Evolutionary conservation across 129 eudicot genomes (phyloP), one percentile per base, ranked within the genome.

Genomic region (sunflower (Helianthus annuus)): DNA sequence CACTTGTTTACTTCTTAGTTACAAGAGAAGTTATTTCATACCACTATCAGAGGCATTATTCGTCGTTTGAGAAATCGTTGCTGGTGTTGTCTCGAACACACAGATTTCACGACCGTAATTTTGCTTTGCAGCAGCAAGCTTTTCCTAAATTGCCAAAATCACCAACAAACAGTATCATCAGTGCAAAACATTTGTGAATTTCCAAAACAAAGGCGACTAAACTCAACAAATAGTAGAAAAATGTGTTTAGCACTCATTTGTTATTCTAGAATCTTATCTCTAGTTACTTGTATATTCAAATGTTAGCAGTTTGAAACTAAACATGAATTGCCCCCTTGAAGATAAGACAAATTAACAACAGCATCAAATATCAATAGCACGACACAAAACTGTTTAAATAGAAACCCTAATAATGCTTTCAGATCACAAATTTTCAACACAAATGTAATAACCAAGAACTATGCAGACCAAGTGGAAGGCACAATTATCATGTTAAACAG

Each of bases 91-190:
- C 80, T 89, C 89, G 62, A 93, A 89, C 11, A 93, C 96, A 69
- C 89, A 84, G 39, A 93, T 83, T 39, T 89, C 98, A 72, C 91
- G 80, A 38, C 98, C 98, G 75, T 78, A 87, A 65, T 52, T 87
- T 70, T 82, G 83, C 75, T 80, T 89, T 19, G 87, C 98, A 71
- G 87, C 87, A 49, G 65, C 96, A 76, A 89, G 86, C 85, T 79
- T 85, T 55, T 73, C 88, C 97, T 91, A 53, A 64, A 76, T 66
- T 55, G 14, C 59, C 57, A 46, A 46, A 22, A 62, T 70, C 56
- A 77, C 51, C 71, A 77, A 48, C 48, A 69, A 71, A 54, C 10
- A n/a, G 34, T 48, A 24, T 36, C 45, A 65, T 54, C 56, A 16
- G 27, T 46, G 52, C 74, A 68, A 45, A 57, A 77, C 71, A 69